Base-by-base conservation (phyloP, 306 rosid species). In the Erythrophleum fordii region DNA sequence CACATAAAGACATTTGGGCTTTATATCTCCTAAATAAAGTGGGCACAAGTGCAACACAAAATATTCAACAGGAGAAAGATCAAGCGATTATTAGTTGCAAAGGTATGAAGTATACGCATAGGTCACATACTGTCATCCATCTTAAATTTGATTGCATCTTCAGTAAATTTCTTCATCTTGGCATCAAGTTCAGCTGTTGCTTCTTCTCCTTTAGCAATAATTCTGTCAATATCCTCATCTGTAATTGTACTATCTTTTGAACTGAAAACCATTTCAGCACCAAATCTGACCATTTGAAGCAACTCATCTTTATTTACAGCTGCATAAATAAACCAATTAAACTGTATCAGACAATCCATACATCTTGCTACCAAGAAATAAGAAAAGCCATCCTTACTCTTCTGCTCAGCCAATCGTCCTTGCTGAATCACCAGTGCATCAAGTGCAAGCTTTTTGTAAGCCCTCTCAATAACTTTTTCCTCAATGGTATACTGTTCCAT, bases 201-300 rank as follows among this genome's bases (percentile, higher is more conserved):
- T 85, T 93, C 98, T 84, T 91, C 99, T 91, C 98, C 98, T 85
- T 91, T 95, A 5, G 99, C 98, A 60, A 95, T 95, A 72, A 95
- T 93, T 87, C 99, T 88, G 77, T 95, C 99, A 79, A 95, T 93
- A 86, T 95, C 98, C 86, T 95, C 98, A 76, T 93, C 99, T 10
- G 97, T 93, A 75, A 95, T 95, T 72, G 96, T 95, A 85, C 94
- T 92, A 81, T 95, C 99, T 89, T 91, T 93, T 89, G 98, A 95
- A 86, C 99, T 95, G 79, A 93, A 95, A 81, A 95, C 99, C 99
- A 95, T 95, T 89, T 95, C 99, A 77, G 99, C 99, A 71, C 99
- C 99, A 80, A 93, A 95, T 80, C 97, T 93, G 85, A 95, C 98
- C 98, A 93, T 95, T 82, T 93, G 98, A 83, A 95, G 98, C 73